Evolutionary conservation across 75 land plant genomes (phyloP), one percentile per base, ranked within the genome.

Genomic region (Isoetes taiwanensis): DNA sequence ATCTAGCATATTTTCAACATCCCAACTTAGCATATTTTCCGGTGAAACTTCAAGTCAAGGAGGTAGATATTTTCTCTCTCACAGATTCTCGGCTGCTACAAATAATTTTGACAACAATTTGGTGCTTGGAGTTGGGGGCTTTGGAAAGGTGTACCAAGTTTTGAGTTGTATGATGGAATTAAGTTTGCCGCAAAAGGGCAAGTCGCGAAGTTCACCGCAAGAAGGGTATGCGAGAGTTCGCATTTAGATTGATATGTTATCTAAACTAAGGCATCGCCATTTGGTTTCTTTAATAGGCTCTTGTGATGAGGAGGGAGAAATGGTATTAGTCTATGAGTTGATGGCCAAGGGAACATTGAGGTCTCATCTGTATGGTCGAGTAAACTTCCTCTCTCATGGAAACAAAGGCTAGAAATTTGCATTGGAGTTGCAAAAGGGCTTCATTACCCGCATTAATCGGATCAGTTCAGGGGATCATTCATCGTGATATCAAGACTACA

Each of bases 391-490:
- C 10, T 59, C 30, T 12, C 62, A 12, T 52, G 62, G 62, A 79
- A 72, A 39, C 78, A 82, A 32, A 57, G 85, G 46, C 41, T 82
- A 28, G 81, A 75, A 28, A 82, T 82, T 27, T 79, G 85, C 57
- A 79, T 82, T 30, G 85, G 85, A 1, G 75, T 82, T 34, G 85
- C 85, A 1, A 65, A 76, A 54, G 85, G 85, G 27, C 75, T 82
- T 19, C 85, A 82, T 48, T 82, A 82, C 59, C 82, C 78, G 33
- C 85, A 82, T 71, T 78, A 70, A 82, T 82, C 20, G 85, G 85
- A 26, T 81, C 82, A 20, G 69, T 73, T n/a, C 77, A n/a, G 67
- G 32, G 69, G 78, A 80, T 80, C 34, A 80, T 80, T 41, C 83
- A 80, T 35, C 52, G 83, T 9, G 83, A 80, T 56, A 82, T 80